phyloP scores from a whole-genome alignment of 2,329 filamentous ascomycete genomes.

The Ophiostoma australiae region DNA sequence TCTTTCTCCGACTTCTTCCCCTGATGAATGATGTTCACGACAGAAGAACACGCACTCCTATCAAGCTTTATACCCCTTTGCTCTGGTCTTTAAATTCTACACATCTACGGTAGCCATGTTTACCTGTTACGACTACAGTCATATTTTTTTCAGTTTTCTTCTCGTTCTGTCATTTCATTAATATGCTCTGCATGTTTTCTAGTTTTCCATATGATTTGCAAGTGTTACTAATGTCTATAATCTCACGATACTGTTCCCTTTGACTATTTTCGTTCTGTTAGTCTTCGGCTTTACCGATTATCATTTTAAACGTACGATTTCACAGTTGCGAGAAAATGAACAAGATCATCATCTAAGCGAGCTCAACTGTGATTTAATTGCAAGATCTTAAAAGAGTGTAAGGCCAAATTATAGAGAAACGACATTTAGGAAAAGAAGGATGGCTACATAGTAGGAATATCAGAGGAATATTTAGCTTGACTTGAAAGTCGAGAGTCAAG shows the following conservation, averaged over 20 bases:
- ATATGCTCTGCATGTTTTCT: neutral
- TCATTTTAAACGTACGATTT: neutral
- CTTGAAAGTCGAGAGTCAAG: neutral
- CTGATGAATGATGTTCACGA: neutral
- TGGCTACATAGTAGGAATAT: neutral
- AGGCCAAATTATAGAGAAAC: neutral
- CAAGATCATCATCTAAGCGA: neutral
- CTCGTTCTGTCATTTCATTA: neutral
- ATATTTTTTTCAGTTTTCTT: neutral
- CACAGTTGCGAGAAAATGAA: neutral
- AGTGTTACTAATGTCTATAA: neutral
- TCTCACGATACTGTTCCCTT: neutral
- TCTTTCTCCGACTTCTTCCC: conserved; percentile 4
- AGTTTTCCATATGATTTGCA: neutral
- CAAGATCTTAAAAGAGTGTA: neutral
- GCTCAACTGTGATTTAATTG: neutral
- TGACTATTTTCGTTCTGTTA: neutral
- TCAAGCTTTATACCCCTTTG: conserved; percentile 2
- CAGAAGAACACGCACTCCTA: conserved; percentile 10
- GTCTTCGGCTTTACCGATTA: neutral
- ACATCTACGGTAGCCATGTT: conserved; percentile 4
- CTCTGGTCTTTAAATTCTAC: conserved; percentile 20
- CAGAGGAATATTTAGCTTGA: neutral
- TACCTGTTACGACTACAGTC: conserved; percentile 13
- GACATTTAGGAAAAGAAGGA: neutral